A percentile compares a stretch with the other conserved stretches of the same genome.
phyloP scores from a whole-genome alignment of 345 rosid genomes.

The Gossypium ekmanianum region DNA sequence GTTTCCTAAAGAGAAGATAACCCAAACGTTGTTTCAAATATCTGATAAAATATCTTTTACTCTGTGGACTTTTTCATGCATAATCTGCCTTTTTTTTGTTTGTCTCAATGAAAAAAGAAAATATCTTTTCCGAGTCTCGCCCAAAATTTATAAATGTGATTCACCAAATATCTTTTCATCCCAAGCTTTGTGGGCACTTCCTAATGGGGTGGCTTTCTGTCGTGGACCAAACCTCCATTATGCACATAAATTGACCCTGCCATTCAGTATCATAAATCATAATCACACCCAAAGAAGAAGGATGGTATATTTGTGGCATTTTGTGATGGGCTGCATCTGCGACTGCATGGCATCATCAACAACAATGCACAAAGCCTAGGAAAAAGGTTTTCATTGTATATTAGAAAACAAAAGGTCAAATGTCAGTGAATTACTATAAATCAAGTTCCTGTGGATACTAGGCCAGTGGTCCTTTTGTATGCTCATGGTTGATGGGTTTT shows the following conservation, averaged over 20 bases:
- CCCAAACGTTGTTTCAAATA: not conserved
- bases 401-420: not conserved
- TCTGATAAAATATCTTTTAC: constrained; percentile 9
- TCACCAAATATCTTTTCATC: constrained; percentile 7
- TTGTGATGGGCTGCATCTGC: not conserved
- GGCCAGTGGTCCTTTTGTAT: not conserved
- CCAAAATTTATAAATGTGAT: not conserved
- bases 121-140: not conserved
- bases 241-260: not conserved
- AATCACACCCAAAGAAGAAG: not conserved
- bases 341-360: not conserved
- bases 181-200: constrained; percentile 2
- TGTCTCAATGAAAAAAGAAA: not conserved
- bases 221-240: constrained; percentile 7
- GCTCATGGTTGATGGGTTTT: not conserved
- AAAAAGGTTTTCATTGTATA: not conserved
- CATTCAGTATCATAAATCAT: not conserved
- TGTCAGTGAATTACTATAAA: not conserved
- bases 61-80: not conserved
- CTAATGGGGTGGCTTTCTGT: not conserved
- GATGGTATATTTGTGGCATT: constrained; percentile 11
- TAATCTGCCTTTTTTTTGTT: not conserved
- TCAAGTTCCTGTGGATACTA: not conserved
- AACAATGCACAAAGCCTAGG: not conserved
- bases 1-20: constrained; percentile 7